phyloP scores from a whole-genome alignment of 2,329 filamentous ascomycete species.

The Hawksworthiomyces lignivorus region DNA sequence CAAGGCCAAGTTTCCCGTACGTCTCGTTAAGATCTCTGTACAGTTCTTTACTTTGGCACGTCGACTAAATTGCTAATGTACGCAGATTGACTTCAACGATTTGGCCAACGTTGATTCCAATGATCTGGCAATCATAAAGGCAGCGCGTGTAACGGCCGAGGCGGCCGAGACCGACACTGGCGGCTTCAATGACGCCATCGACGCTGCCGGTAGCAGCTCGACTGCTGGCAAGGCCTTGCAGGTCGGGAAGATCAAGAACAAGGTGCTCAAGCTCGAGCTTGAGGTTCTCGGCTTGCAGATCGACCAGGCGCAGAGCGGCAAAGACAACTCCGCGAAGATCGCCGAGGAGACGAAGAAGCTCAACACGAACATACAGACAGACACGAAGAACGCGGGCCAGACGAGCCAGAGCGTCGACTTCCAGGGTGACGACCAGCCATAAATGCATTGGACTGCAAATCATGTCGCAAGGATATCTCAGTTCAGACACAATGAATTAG shows the following conservation, averaged over 20 bases:
- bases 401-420: constrained; percentile 30
- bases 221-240: constrained; percentile 36
- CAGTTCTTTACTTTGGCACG: not conserved
- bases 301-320: constrained; percentile 39
- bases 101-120: constrained; percentile 36
- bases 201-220: constrained; percentile 32
- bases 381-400: constrained; percentile 27
- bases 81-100: constrained; percentile 34
- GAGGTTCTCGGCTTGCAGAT: constrained; percentile 44
- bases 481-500: no score
- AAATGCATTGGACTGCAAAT: no score
- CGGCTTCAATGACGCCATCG: constrained; percentile 47
- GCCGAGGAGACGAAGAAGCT: constrained; percentile 43
- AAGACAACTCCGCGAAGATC: constrained; percentile 35
- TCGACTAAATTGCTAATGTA: no score
- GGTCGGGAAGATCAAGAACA: constrained; percentile 53
- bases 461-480: no score
- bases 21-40: constrained; percentile 7
- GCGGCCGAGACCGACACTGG: constrained; percentile 41
- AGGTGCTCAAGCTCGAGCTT: constrained; percentile 50
- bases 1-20: constrained; percentile 45
- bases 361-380: constrained; percentile 40
- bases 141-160: constrained; percentile 42
- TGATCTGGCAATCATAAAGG: constrained; percentile 44
- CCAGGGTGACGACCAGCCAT: constrained; percentile 17